Conservation (phyloP, 345 rosid genomes). For the Salix caprea region DNA sequence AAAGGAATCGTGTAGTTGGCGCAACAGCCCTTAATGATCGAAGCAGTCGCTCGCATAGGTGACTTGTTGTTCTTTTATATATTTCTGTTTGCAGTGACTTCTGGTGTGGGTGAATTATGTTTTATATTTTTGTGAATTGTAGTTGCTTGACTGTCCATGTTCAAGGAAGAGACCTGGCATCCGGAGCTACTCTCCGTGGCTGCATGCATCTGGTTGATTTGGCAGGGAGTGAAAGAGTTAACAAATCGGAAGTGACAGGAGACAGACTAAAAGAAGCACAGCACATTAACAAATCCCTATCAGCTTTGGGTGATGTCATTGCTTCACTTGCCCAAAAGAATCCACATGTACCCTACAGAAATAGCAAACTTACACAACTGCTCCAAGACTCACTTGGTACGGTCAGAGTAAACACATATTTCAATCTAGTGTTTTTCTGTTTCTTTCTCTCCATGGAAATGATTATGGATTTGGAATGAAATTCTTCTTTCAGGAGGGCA, state of each 20-base stretch:
- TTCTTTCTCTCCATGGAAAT: constrained; percentile 4
- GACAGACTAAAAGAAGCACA: constrained; percentile 96
- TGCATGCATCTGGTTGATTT: constrained; percentile 98
- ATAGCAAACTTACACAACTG: constrained; percentile 95
- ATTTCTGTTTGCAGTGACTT: background rate
- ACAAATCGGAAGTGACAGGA: constrained; percentile 90
- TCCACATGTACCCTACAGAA: constrained; percentile 93
- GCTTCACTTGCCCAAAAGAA: constrained; percentile 97
- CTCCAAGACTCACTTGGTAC: constrained; percentile 97
- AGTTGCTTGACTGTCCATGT: constrained; percentile 98
- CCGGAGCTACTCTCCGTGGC: constrained; percentile 73
- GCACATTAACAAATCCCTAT: constrained; percentile 85
- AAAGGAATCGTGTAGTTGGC: constrained; percentile 83
- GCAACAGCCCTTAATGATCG: constrained; percentile 96
- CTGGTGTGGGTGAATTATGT: background rate
- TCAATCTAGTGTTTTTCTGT: background rate
- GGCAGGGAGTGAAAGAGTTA: constrained; percentile 96
- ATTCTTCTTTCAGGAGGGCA: constrained; percentile 70
- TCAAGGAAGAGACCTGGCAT: constrained; percentile 85
- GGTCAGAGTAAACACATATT: background rate
- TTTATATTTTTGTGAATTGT: constrained; percentile 26
- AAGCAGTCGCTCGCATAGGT: constrained; percentile 99
- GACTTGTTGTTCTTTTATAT: constrained; percentile 9
- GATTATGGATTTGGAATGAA: constrained; percentile 9
- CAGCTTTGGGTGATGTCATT: constrained; percentile 95